Base-by-base conservation (phyloP, 176 grass and related monocot species). In the Avena sativa region DNA sequence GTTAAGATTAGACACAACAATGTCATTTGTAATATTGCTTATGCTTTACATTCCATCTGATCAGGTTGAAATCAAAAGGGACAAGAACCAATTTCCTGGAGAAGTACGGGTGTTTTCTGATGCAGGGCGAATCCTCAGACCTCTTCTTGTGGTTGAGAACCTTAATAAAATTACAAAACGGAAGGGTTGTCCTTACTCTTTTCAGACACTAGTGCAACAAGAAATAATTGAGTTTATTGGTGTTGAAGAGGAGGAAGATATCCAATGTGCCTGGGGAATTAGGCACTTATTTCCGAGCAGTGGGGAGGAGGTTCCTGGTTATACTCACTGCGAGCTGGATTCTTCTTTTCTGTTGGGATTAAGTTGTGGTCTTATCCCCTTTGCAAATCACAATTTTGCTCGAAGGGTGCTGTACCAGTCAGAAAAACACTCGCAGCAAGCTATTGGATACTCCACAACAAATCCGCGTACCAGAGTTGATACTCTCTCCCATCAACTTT, bases 321-420 rank as follows among this genome's bases (percentile, higher is more conserved):
- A 95, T 90, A 86, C 92, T 21, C 96, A 98, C 57, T 92, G 93
- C 83, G 96, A 98, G 55, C 88, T 98, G 65, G 93, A 98, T 82
- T 65, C 57, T 14, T 98, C 96, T 38, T 98, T 98, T 86, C 84
- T 98, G 32, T 68, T 98, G 72, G 96, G 93, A 47, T 84, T 98
- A 87, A 98, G 96, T 79, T 98, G 96, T 19, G 80, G 93, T 68
- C 82, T 98, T 60, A 94, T 96, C 40, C 96, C 96, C 78, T 98
- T 94, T 85, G 93, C 93, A 59, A 98, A 96, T 81, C 96, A 98
- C 72, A 98, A 98, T 88, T 98, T 98, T 85, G 93, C 96, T 80
- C 74, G 93, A 55, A 94, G 93, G 61, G 96, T 98, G 56, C 76
- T 98, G 30, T 98, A 94, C 80, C 92, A 98, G 74, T 85, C 93